Percentiles rank a stretch among this genome's conserved stretches.
Conservation (phyloP, 225 moss, liverwort and hornwort genomes). For the Pseudisothecium myosuroides region DNA sequence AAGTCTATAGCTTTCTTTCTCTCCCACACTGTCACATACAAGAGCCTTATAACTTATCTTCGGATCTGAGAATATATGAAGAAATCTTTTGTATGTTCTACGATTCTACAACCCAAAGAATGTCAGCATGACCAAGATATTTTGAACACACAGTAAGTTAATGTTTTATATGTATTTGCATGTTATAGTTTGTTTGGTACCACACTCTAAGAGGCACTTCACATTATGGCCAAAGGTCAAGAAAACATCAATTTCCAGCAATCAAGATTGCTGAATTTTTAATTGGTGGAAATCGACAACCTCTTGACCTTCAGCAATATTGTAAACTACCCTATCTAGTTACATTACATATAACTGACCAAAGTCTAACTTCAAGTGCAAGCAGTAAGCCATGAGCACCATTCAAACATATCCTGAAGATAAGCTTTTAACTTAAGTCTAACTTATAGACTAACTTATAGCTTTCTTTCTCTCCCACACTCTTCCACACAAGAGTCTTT, state of each 20-base stretch:
- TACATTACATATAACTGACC: not conserved
- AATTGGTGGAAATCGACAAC: rapidly evolving
- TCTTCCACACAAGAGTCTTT: not conserved
- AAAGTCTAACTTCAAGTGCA: not conserved
- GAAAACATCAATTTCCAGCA: too few species aligned
- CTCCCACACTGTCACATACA: too few species aligned
- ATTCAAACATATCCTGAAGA: not conserved
- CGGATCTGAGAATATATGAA: not conserved
- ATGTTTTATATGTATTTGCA: not conserved
- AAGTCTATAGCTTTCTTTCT: too few species aligned
- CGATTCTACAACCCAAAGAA: too few species aligned
- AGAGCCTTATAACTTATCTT: too few species aligned
- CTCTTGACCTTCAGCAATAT: not conserved
- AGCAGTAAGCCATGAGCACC: not conserved
- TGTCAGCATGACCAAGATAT: too few species aligned
- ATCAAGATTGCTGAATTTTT: too few species aligned
- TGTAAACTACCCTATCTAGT: not conserved
- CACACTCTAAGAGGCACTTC: too few species aligned
- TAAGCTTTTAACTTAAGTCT: not conserved
- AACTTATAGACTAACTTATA: too few species aligned
- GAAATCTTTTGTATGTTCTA: too few species aligned
- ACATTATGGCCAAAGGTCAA: too few species aligned
- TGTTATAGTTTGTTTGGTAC: not conserved
- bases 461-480: not conserved
- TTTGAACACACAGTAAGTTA: not conserved